Evolutionary conservation across 129 eudicot genomes (phyloP).

Genomic region (Flaveria sonorensis): DNA sequence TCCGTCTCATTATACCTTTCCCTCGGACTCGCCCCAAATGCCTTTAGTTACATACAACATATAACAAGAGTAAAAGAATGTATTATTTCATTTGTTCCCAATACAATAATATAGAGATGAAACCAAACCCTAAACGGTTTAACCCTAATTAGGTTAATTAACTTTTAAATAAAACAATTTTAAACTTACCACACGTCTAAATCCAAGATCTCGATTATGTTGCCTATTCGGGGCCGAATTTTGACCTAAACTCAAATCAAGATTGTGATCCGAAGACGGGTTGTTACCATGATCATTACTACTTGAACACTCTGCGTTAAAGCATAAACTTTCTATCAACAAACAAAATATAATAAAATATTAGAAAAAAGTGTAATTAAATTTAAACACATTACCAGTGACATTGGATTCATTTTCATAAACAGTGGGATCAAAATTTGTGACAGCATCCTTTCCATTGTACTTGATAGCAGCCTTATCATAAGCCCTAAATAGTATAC

Average conservation of each 20-base stretch:
- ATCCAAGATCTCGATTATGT: constrained; percentile 41
- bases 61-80: not conserved
- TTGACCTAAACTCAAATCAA: constrained; percentile 76
- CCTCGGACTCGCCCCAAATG: constrained; percentile 27
- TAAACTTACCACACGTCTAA: constrained; percentile 47
- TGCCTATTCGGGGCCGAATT: constrained; percentile 42
- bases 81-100: no score
- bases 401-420: constrained; percentile 62
- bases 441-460: constrained; percentile 90
- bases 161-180: not conserved
- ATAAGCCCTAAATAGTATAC: constrained; percentile 61
- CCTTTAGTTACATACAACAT: constrained; percentile 20
- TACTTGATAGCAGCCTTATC: constrained; percentile 89
- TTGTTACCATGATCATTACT: constrained; percentile 12
- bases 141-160: not conserved
- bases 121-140: not conserved
- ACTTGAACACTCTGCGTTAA: constrained; percentile 42
- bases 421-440: constrained; percentile 78
- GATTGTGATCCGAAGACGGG: constrained; percentile 54
- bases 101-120: no score
- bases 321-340: not conserved
- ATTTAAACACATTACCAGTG: constrained; percentile 37
- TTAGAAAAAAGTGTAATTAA: not conserved
- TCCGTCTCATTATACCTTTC: constrained; percentile 55
- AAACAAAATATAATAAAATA: not conserved